phyloP scores from a whole-genome alignment of 192 early-diverging fungal genomes.

The Coemansia erecta region DNA sequence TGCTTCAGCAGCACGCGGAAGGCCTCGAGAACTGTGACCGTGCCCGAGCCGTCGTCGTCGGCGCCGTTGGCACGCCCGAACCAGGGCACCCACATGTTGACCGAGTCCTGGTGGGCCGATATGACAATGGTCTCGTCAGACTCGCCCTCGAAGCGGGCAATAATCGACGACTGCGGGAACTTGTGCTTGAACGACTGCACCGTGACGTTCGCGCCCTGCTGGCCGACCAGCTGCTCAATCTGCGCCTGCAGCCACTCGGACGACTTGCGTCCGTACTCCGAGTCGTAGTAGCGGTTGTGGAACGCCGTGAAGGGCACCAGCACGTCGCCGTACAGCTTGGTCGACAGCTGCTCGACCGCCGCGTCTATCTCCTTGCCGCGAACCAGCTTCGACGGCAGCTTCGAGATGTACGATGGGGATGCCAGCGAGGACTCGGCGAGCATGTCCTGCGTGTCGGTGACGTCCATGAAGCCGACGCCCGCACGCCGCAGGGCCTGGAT shows the following conservation, averaged over 20 bases:
- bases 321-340: conserved; percentile 63
- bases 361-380: conserved; percentile 62
- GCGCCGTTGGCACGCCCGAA: conserved; percentile 77
- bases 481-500: conserved; percentile 66
- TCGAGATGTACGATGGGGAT: conserved; percentile 10
- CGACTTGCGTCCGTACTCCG: conserved; percentile 62
- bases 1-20: conserved; percentile 69
- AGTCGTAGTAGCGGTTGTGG: conserved; percentile 88
- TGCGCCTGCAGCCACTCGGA: conserved; percentile 68
- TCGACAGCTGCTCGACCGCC: conserved; percentile 63
- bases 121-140: conserved; percentile 72
- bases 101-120: conserved; percentile 87
- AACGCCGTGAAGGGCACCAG: conserved; percentile 79
- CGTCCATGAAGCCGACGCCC: conserved; percentile 79
- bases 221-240: conserved; percentile 51
- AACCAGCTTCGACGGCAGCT: conserved; percentile 55
- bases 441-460: conserved; percentile 69
- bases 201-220: conserved; percentile 54
- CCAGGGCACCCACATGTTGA: conserved; percentile 80
- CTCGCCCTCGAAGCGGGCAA: conserved; percentile 66
- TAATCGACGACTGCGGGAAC: conserved; percentile 82
- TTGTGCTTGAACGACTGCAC: conserved; percentile 75
- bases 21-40: conserved; percentile 85
- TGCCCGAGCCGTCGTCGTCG: conserved; percentile 90
- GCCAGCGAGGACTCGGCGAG: conserved; percentile 24